These are phyloP conservation scores for Colletotrichum lentis DNA, from an alignment of 2,329 filamentous ascomycete species.

Conservation along the genomic window DNA sequence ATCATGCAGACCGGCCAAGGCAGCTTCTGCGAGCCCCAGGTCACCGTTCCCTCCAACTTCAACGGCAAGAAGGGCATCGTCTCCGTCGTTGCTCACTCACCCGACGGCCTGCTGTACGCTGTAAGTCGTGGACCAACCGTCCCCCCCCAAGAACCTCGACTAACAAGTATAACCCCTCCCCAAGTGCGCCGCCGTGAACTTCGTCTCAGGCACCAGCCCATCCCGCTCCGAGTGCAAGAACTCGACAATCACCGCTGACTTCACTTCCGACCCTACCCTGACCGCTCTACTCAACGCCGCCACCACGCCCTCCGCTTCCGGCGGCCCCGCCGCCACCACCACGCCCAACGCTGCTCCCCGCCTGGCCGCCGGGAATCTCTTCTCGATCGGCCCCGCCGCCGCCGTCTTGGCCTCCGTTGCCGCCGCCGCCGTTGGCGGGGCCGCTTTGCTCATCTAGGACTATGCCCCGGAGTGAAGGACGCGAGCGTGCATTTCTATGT, in stretches of 20 bases:
- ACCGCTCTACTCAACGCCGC: conserved; percentile 46
- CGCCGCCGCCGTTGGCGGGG: conserved; percentile 32
- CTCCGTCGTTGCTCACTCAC: conserved; percentile 59
- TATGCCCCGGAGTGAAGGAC: too few relatives aligned
- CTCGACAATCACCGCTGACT: conserved; percentile 42
- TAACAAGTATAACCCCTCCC: not conserved
- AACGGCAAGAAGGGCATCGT: conserved; percentile 65
- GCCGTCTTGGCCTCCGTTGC: conserved; percentile 18
- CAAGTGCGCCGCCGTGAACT: conserved; percentile 64
- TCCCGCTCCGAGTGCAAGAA: conserved; percentile 49
- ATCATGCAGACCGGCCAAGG: conserved; percentile 64
- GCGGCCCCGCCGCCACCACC: conserved; percentile 9
- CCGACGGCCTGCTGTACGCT: conserved; percentile 66
- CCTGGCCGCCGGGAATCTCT: not conserved
- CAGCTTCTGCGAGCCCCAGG: conserved; percentile 59
- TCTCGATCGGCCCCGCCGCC: conserved; percentile 4
- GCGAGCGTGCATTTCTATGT: not conserved
- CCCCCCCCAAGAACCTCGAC: not conserved
- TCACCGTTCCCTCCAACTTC: conserved; percentile 58
- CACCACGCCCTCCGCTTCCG: conserved; percentile 7
- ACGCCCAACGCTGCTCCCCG: conserved; percentile 24
- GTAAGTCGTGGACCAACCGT: conserved; percentile 47
- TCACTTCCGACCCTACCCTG: conserved; percentile 47
- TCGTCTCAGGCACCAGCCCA: conserved; percentile 55
- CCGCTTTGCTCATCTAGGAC: conserved; percentile 31